Evolutionary conservation across 495 filamentous ascomycete species (phyloP).

Genomic region (Margaritispora aquatica): DNA sequence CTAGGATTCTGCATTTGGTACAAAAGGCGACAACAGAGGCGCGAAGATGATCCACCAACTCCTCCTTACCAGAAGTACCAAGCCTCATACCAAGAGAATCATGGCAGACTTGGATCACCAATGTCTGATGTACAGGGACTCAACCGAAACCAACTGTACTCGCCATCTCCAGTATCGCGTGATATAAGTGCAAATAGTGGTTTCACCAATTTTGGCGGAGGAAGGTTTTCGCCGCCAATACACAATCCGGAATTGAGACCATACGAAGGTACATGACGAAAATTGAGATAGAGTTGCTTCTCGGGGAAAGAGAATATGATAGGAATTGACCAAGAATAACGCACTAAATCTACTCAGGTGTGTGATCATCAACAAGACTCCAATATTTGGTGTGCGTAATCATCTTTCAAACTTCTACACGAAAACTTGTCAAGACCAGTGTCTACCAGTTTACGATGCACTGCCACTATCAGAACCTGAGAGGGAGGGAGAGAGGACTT

Average conservation of each 20-base stretch:
- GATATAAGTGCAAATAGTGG: neutral
- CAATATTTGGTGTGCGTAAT: too few species aligned
- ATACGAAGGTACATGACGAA: neutral
- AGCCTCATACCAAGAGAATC: neutral
- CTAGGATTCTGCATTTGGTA: neutral
- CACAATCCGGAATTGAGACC: neutral
- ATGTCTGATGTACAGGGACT: neutral
- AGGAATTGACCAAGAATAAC: neutral
- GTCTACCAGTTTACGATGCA: too few species aligned
- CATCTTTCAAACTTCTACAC: too few species aligned
- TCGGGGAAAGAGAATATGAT: neutral
- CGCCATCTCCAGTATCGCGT: neutral
- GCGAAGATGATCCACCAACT: neutral
- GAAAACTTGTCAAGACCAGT: too few species aligned
- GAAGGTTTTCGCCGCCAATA: neutral
- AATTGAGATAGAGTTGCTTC: neutral
- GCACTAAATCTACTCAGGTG: too few species aligned
- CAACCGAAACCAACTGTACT: neutral
- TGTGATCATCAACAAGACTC: too few species aligned
- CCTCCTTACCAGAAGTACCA: neutral
- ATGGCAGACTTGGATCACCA: neutral
- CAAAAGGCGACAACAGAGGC: neutral
- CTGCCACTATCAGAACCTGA: too few species aligned
- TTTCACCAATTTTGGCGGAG: neutral
- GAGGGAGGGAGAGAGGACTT: too few species aligned